Evolutionary conservation across 1,139 yeast species (phyloP).

Genomic region (Geotrichum armillariae): DNA sequence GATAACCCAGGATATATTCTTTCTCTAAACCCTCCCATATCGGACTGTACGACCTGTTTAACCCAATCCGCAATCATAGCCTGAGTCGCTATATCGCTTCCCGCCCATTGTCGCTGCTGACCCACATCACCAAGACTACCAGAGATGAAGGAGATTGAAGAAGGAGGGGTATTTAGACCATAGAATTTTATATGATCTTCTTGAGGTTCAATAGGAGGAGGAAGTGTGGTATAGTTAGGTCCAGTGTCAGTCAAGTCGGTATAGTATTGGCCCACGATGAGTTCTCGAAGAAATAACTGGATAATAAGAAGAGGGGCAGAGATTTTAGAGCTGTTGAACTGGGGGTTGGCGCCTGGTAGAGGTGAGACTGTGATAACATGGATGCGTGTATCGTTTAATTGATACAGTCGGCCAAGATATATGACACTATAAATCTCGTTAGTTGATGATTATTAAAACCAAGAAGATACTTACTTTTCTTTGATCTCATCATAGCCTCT

Average conservation of each 20-base stretch:
- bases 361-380: slow-evolving; percentile 65
- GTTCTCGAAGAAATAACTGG: slow-evolving; percentile 66
- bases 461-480: slow-evolving; percentile 45
- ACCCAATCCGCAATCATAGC: slow-evolving; percentile 59
- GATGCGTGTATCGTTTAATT: slow-evolving; percentile 56
- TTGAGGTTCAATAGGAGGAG: background rate
- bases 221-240: background rate
- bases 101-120: slow-evolving; percentile 12
- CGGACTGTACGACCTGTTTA: slow-evolving; percentile 56
- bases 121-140: background rate
- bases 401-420: slow-evolving; percentile 66
- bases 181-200: background rate
- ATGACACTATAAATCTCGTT: slow-evolving; percentile 39
- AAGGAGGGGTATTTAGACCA: slow-evolving; percentile 2
- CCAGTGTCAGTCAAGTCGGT: slow-evolving; percentile 3
- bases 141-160: background rate
- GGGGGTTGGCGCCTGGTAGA: slow-evolving; percentile 66
- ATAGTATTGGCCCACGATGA: slow-evolving; percentile 43
- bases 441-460: background rate
- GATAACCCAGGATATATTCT: slow-evolving; percentile 39
- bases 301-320: slow-evolving; percentile 74
- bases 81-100: slow-evolving; percentile 33
- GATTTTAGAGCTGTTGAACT: slow-evolving; percentile 57
- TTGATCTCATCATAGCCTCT: slow-evolving; percentile 75
- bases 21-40: slow-evolving; percentile 54